These are phyloP conservation scores for Podospora conica DNA, from an alignment of 495 filamentous ascomycete genomes.

Conservation along the genomic window DNA sequence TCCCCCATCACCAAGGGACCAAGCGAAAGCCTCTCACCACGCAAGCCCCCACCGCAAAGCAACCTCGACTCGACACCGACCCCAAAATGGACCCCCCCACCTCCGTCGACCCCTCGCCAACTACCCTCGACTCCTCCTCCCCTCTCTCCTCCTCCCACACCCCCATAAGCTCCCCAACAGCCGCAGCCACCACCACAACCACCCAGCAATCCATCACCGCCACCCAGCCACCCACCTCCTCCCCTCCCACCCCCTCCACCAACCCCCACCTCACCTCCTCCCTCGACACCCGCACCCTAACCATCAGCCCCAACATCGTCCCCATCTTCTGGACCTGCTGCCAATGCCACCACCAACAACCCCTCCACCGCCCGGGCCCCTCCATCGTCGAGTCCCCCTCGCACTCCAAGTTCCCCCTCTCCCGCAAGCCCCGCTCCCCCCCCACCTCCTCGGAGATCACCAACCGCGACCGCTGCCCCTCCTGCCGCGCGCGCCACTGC, in stretches of 20 bases:
- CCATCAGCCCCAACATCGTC: not conserved
- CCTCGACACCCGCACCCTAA: not conserved
- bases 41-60: not conserved
- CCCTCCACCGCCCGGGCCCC: not conserved
- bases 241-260: not conserved
- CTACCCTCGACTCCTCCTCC: not conserved
- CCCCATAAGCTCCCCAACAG: not conserved
- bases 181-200: not conserved
- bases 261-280: not conserved
- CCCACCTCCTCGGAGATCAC: not conserved
- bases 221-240: too few species aligned
- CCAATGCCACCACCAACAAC: not conserved
- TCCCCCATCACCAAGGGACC: not conserved
- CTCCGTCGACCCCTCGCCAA: not conserved
- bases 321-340: conserved; percentile 1
- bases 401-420: not conserved
- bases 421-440: not conserved
- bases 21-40: not conserved
- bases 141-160: not conserved
- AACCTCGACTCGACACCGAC: not conserved
- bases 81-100: not conserved
- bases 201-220: not conserved
- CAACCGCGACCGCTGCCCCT: not conserved
- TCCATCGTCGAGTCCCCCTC: not conserved
- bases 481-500: not conserved